Conservation (phyloP, 176 grass and related monocot species). For the barley (Hordeum vulgare) region MorexV3_pseudomolecules_assembly NC_058520.1:553407218-553407717, state of each 20-base stretch:
- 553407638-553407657: constrained; percentile 60
- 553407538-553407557: constrained; percentile 51
- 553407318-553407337: not conserved
- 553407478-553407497: not conserved
- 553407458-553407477: constrained; percentile 45
- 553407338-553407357: constrained; percentile 41
- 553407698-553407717: constrained; percentile 24
- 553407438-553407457: constrained; percentile 81
- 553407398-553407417: constrained; percentile 83
- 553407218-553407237: not conserved
- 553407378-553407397: constrained; percentile 92
- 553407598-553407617: constrained; percentile 70
- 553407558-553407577: constrained; percentile 90
- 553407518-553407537: not conserved
- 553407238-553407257: not conserved
- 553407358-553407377: constrained; percentile 96
- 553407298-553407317: not conserved
- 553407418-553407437: constrained; percentile 65
- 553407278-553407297: not conserved
- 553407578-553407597: constrained; percentile 84
- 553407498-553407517: not conserved
- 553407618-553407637: constrained; percentile 61
- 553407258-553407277: not conserved
- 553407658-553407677: constrained; percentile 61
- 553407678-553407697: constrained; percentile 42